Base-by-base conservation (phyloP, 2,329 filamentous ascomycete genomes). In the Fusarium proliferatum region DNA sequence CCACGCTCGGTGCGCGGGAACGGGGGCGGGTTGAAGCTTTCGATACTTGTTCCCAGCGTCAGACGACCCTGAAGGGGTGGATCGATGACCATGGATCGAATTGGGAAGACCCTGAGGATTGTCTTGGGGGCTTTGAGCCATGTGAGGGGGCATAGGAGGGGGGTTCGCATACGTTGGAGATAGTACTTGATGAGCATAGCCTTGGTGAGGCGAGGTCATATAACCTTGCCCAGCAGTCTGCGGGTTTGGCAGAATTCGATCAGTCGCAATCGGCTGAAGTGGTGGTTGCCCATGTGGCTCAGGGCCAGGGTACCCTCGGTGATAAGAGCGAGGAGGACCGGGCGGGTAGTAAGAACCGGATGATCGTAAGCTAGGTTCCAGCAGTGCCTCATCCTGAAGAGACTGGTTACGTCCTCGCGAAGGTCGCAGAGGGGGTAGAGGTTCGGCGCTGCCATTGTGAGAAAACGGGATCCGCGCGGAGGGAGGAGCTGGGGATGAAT, bases 21-120 rank as follows among this genome's bases (percentile, higher is more conserved):
- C 84, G 1, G 88, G 88, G 1, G 88, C 88, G 15, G 88, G 88
- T 69, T 89, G 88, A 43, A 90, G 86, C 79, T 89, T 89, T 51
- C 88, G 85, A 75, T 89, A 90, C 75, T 88, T 88, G 30, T 79
- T 81, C 33, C 80, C 79, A 9, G 81, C 82, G 64, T 83, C 81
- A 56, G 81, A 81, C 17, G 81, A 82, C 16, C 80, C 80, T n/a
- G 82, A 83, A 56, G 80, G 80, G 38, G 82, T 82, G 36, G 81
- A 83, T 53, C 82, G 79, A 64, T 83, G 82, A 49, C 80, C 80
- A 67, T 82, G 80, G 38, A 74, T 71, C 38, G 79, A 79, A 59
- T 73, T 77, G 17, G 79, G 75, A 42, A 77, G 60, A 41, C 80
- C 80, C 51, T 80, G 79, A 17, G 78, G 77, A 39, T 80, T 80